Conservation (phyloP, 1,284 basidiomycete species). For the Trichosporon ovoides region DNA sequence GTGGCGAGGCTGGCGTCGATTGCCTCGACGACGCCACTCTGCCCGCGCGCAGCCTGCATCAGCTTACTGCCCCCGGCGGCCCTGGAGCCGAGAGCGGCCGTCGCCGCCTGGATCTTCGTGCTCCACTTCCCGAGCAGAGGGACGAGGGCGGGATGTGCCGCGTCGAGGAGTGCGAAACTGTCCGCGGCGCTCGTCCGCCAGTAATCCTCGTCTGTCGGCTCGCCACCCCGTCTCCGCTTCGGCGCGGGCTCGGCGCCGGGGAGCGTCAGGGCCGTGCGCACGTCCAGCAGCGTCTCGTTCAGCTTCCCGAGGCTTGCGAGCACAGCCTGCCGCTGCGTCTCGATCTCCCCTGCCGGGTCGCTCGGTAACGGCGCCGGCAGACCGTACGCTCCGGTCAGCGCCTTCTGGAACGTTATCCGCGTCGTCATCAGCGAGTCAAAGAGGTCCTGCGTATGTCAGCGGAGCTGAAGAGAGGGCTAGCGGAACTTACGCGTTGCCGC, state of each 20-base stretch:
- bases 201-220: conserved; percentile 29
- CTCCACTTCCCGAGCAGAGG: conserved; percentile 86
- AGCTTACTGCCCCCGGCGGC: conserved; percentile 51
- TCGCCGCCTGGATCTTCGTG: conserved; percentile 82
- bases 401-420: conserved; percentile 83
- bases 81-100: conserved; percentile 49
- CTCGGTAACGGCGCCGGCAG: conserved; percentile 16
- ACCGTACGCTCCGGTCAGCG: conserved; percentile 53
- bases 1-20: conserved; percentile 36
- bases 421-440: conserved; percentile 82
- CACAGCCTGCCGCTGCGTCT: conserved; percentile 26
- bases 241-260: conserved; percentile 25
- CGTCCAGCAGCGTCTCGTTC: conserved; percentile 53
- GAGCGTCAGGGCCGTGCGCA: conserved; percentile 56
- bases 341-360: conserved; percentile 30
- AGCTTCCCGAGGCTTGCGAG: conserved; percentile 35
- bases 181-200: conserved; percentile 34
- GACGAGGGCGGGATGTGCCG: conserved; percentile 64
- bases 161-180: conserved; percentile 42
- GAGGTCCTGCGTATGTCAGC: conserved; percentile 55
- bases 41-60: conserved; percentile 56
- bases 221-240: conserved; percentile 8
- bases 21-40: conserved; percentile 48
- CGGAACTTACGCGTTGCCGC: conserved; percentile 65
- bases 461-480: neutral